Conservation (phyloP, 345 rosid species). For the Aquilaria sinensis region DNA sequence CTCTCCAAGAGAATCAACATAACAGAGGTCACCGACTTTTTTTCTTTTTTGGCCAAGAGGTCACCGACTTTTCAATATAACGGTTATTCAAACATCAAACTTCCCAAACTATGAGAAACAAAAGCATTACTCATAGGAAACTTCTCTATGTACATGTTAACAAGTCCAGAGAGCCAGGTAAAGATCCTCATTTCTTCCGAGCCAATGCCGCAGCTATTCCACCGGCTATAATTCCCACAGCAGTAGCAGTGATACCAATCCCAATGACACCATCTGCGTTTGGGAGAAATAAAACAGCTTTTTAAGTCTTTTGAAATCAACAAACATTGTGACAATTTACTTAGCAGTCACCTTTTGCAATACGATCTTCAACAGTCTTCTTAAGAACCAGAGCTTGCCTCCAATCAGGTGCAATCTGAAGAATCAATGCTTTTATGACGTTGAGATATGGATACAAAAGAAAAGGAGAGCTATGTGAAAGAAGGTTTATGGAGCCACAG, state of each 20-base stretch:
- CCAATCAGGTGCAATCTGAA: constrained; percentile 79
- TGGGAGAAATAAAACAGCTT: constrained; percentile 1
- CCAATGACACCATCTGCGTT: constrained; percentile 83
- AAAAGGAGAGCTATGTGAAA: background rate
- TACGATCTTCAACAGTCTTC: constrained; percentile 58
- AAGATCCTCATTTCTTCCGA: constrained; percentile 49
- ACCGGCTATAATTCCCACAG: constrained; percentile 73
- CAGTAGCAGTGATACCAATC: constrained; percentile 81
- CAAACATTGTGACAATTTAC: background rate
- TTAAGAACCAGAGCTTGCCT: constrained; percentile 68
- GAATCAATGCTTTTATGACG: constrained; percentile 9
- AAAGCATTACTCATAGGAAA: no score
- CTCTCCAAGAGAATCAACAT: no score
- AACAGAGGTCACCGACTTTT: no score
- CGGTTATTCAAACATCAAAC: no score
- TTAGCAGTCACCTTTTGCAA: constrained; percentile 47
- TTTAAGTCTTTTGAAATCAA: background rate
- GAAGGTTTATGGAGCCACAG: no score
- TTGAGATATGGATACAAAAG: background rate
- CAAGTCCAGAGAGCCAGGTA: background rate
- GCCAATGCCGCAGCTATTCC: constrained; percentile 77
- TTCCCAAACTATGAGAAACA: no score
- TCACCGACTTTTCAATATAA: no score
- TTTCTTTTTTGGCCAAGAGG: no score
- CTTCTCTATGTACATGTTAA: no score